Conservation (phyloP, 495 filamentous ascomycete species). For the Daldinia loculata region DNA sequence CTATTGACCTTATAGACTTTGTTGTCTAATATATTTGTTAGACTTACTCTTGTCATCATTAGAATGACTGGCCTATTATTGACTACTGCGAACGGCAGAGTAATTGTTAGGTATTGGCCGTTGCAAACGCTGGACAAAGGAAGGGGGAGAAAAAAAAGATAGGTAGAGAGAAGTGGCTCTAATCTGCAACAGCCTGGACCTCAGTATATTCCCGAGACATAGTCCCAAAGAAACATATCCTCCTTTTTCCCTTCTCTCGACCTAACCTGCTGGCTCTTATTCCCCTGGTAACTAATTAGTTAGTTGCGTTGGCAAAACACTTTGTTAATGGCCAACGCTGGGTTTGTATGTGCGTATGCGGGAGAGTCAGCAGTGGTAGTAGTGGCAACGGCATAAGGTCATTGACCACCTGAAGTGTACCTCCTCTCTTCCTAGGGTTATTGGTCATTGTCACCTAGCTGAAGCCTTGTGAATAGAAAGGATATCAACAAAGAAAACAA, state of each 20-base stretch:
- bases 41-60: slow-evolving; percentile 17
- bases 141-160: slow-evolving; percentile 30
- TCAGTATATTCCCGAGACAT: slow-evolving; percentile 57
- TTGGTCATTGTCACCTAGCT: slow-evolving; percentile 51
- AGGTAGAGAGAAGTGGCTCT: slow-evolving; percentile 27
- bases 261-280: slow-evolving; percentile 9
- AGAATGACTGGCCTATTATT: slow-evolving; percentile 26
- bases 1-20: slow-evolving; percentile 26
- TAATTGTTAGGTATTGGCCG: slow-evolving; percentile 25
- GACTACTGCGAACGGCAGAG: slow-evolving; percentile 38
- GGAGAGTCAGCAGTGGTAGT: slow-evolving; percentile 16
- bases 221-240: slow-evolving; percentile 33
- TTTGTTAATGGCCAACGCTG: slow-evolving; percentile 31
- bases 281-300: slow-evolving; percentile 11
- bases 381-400: slow-evolving; percentile 41
- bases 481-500: slow-evolving; percentile 53
- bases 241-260: slow-evolving; percentile 14
- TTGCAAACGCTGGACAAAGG: slow-evolving; percentile 54
- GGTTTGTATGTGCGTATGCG: slow-evolving; percentile 26
- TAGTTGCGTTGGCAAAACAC: slow-evolving; percentile 19
- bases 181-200: slow-evolving; percentile 43
- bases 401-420: slow-evolving; percentile 32
- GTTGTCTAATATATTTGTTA: slow-evolving; percentile 35
- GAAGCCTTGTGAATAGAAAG: slow-evolving; percentile 39
- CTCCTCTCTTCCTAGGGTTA: slow-evolving; percentile 37